Conservation (phyloP, 805 yeast species). For the Zygotorulaspora sp. region DNA sequence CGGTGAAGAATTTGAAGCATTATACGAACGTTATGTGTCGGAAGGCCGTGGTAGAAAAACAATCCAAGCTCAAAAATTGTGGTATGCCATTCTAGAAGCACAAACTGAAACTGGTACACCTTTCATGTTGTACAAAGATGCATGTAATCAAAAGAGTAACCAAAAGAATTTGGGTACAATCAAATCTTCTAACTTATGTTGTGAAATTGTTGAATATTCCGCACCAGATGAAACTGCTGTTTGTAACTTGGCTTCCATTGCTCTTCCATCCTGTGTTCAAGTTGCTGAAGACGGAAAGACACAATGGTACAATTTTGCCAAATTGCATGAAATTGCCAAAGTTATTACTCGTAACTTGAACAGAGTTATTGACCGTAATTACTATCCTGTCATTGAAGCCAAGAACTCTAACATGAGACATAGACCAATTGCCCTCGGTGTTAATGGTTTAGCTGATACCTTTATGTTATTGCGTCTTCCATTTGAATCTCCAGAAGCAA, state of each 20-base stretch:
- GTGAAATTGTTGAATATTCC: conserved; percentile 91
- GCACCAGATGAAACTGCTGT: conserved; percentile 92
- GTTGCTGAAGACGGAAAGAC: conserved; percentile 42
- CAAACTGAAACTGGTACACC: conserved; percentile 98
- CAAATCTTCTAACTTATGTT: conserved; percentile 89
- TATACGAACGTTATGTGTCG: conserved; percentile 68
- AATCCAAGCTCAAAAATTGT: conserved; percentile 81
- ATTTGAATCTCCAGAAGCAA: conserved; percentile 80
- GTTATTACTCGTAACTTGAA: conserved; percentile 76
- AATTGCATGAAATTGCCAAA: conserved; percentile 71
- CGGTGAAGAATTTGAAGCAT: conserved; percentile 74
- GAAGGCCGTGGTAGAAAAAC: conserved; percentile 61
- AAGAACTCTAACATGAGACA: conserved; percentile 70
- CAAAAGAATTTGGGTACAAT: conserved; percentile 90
- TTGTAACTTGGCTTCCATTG: conserved; percentile 89
- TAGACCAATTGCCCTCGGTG: conserved; percentile 95
- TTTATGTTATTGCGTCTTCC: conserved; percentile 78
- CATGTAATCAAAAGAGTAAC: conserved; percentile 81
- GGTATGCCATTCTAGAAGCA: conserved; percentile 85
- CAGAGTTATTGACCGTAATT: conserved; percentile 76
- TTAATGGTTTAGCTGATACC: conserved; percentile 93
- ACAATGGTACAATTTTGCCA: conserved; percentile 61
- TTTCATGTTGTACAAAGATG: conserved; percentile 88
- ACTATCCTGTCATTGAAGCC: conserved; percentile 80
- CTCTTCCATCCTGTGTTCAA: conserved; percentile 73